phyloP scores from a whole-genome alignment of 768 basidiomycete species.

The Panus rudis region DNA sequence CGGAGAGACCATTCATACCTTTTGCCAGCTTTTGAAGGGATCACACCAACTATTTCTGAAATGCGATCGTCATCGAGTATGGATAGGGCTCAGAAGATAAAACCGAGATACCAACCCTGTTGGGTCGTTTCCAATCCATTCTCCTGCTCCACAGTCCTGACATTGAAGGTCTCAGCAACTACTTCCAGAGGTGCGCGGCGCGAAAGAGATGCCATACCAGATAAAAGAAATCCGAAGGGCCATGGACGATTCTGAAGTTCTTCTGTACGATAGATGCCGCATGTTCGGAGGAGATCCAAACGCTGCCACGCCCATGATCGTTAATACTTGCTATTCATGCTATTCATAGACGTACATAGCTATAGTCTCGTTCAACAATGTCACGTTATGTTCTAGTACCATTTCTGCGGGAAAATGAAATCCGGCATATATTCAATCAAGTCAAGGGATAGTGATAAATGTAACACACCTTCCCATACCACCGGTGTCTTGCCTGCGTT shows the following conservation, averaged over 20 bases:
- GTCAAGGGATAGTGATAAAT: neutral
- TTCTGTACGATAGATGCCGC: conserved; percentile 53
- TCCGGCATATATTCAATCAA: neutral
- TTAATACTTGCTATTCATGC: neutral
- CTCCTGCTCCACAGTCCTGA: conserved; percentile 65
- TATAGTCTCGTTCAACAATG: conserved; percentile 34
- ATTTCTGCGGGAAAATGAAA: conserved; percentile 14
- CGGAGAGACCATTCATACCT: conserved; percentile 30
- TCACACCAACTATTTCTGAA: conserved; percentile 61
- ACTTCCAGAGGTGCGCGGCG: no score
- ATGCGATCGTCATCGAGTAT: no score
- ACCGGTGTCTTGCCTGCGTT: conserved; percentile 40
- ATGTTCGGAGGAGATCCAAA: conserved; percentile 67
- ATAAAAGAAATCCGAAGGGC: conserved; percentile 74
- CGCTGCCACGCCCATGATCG: conserved; percentile 29
- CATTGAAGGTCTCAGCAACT: neutral
- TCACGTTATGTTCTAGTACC: conserved; percentile 33
- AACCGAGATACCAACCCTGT: conserved; percentile 20
- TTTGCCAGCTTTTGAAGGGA: conserved; percentile 78
- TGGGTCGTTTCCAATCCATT: conserved; percentile 54
- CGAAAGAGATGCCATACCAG: conserved; percentile 32
- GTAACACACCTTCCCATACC: conserved; percentile 34
- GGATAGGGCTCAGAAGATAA: neutral
- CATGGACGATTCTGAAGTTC: conserved; percentile 59
- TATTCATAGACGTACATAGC: conserved; percentile 37